These are phyloP conservation scores for Eucalyptus cladocalyx DNA, from an alignment of 345 rosid species.

Conservation along the genomic window DNA sequence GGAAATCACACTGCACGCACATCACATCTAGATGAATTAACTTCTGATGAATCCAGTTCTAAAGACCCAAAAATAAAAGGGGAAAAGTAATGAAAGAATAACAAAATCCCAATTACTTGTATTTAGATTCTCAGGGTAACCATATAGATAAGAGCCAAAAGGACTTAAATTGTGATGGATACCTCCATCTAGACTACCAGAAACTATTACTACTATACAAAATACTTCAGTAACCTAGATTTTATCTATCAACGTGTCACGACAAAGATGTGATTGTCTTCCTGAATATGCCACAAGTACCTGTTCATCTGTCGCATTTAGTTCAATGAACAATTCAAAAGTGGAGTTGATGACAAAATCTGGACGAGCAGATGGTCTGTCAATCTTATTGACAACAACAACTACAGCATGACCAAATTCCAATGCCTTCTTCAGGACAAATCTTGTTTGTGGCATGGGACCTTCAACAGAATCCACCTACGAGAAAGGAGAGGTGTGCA, in stretches of 20 bases:
- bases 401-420: conserved; percentile 95
- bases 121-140: not conserved
- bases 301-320: conserved; percentile 98
- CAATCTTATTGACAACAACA: conserved; percentile 94
- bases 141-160: not conserved
- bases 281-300: conserved; percentile 13
- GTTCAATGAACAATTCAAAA: conserved; percentile 91
- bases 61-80: not conserved
- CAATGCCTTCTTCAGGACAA: conserved; percentile 93
- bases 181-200: not conserved
- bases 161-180: not conserved
- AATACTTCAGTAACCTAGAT: not conserved
- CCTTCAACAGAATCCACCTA: conserved; percentile 99
- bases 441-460: conserved; percentile 98
- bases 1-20: conserved; percentile 82
- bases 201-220: not conserved
- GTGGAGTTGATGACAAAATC: conserved; percentile 89
- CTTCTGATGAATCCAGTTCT: not conserved
- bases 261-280: not conserved
- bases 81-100: not conserved
- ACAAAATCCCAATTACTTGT: not conserved
- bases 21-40: not conserved
- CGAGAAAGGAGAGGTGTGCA: not conserved
- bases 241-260: not conserved
- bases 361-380: conserved; percentile 95